Evolutionary conservation across 2,329 filamentous ascomycete genomes (phyloP).

Genomic region (Ceratocystis variospora): DNA sequence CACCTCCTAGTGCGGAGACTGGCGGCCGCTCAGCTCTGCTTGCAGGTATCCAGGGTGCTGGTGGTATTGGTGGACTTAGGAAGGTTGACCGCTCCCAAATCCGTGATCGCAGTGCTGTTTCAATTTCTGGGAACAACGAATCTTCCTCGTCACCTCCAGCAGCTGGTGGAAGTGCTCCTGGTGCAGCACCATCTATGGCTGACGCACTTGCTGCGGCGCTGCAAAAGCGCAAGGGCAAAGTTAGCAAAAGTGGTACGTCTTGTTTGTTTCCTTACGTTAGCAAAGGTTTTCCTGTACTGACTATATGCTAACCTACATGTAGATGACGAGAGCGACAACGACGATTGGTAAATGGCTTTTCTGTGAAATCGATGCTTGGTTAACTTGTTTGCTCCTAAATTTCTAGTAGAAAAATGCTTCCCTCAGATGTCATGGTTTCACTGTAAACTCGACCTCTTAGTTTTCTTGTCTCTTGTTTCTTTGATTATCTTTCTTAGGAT

Average conservation of each 20-base stretch:
- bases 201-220: slow-evolving; percentile 68
- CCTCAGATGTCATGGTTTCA: not conserved
- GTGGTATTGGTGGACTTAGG: slow-evolving; percentile 53
- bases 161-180: slow-evolving; percentile 37
- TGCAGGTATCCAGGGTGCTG: slow-evolving; percentile 58
- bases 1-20: slow-evolving; percentile 29
- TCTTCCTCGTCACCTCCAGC: slow-evolving; percentile 39
- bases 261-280: slow-evolving; percentile 13
- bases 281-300: not conserved
- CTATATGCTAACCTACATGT: slow-evolving; percentile 10
- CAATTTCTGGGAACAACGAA: slow-evolving; percentile 38
- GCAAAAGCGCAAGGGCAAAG: slow-evolving; percentile 80
- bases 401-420: not conserved
- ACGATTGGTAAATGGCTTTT: slow-evolving; percentile 46
- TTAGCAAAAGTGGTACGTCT: slow-evolving; percentile 81
- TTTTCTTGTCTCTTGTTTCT: not conserved
- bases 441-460: not conserved
- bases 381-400: not conserved
- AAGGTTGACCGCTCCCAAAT: slow-evolving; percentile 62
- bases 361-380: not conserved
- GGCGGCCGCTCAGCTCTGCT: slow-evolving; percentile 47
- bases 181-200: slow-evolving; percentile 55
- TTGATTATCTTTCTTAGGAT: not conserved
- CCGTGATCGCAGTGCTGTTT: slow-evolving; percentile 53
- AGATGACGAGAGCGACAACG: slow-evolving; percentile 68